Base-by-base conservation (phyloP, 805 yeast genomes). In the Candida namnaoensis region DNA sequence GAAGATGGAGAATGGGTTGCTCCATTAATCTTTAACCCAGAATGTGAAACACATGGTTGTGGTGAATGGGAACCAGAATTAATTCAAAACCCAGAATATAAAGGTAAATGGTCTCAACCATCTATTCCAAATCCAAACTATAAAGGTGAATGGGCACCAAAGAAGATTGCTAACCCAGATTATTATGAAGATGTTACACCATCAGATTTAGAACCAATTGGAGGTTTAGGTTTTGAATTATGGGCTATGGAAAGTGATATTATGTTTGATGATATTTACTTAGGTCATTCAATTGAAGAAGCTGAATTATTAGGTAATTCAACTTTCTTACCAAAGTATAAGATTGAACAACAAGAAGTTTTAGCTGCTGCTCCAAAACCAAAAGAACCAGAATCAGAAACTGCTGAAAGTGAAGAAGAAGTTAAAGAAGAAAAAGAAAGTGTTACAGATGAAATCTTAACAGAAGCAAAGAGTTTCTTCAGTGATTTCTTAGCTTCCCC, bases 1-100 rank as follows among this genome's bases (percentile, higher is more conserved):
- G 90, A 83, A 57, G 95, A 88, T 57, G 96, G 96, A 5, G 80
- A 72, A 53, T 90, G 95, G 95, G 53, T 66, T 36, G 82, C 88
- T 3, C 88, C 91, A 25, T 60, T 68, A 38, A 68, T 88, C 38
- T 66, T 65, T 37, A 88, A 88, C 58, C 96, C 96, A 10, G 76
- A 66, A 44, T 88, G 97, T 62, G 68, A 64, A 28, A 52, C 55
- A 12, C 72, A 69, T 41, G 95, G 95, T 6, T 88, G 97, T 62
- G 96, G 96, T 36, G 64, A 69, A 47, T 90, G 95, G 95, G 61
- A 60, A 38, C 73, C 86, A 7, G 91, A 88, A 33, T 44, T 65
- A 48, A 67, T 87, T 42, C 69, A 67, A 35, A 88, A 88, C 57
- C 84, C 87, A 19, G 69, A 71, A 35, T 88, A 76, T 65, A 72